Evolutionary conservation across 768 basidiomycete species (phyloP).

Genomic region (Suillus discolor): DNA sequence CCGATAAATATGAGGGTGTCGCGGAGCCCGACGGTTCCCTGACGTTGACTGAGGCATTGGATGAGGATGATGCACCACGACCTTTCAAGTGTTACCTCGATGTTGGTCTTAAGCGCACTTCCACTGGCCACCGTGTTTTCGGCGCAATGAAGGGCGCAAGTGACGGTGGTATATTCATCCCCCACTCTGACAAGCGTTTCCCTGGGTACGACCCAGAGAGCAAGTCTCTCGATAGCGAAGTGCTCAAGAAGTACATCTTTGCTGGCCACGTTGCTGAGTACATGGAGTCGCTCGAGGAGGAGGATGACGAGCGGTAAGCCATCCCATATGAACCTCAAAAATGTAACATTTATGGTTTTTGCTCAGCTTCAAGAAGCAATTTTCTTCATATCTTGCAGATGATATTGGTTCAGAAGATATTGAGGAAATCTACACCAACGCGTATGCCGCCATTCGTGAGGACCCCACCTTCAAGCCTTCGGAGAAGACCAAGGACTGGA

Average conservation of each 20-base stretch:
- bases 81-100: slow-evolving; percentile 99
- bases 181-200: slow-evolving; percentile 97
- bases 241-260: slow-evolving; percentile 95
- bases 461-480: slow-evolving; percentile 89
- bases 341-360: slow-evolving; percentile 12
- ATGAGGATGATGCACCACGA: slow-evolving; percentile 90
- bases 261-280: slow-evolving; percentile 99
- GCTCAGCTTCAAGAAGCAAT: slow-evolving; percentile 94
- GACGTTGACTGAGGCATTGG: slow-evolving; percentile 79
- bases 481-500: slow-evolving; percentile 92
- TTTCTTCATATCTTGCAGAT: slow-evolving; percentile 92
- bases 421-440: slow-evolving; percentile 92
- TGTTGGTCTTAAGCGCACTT: slow-evolving; percentile 96
- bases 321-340: slow-evolving; percentile 1
- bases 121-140: slow-evolving; percentile 96
- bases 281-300: slow-evolving; percentile 99
- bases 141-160: slow-evolving; percentile 98
- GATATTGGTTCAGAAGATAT: slow-evolving; percentile 96
- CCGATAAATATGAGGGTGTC: slow-evolving; percentile 97
- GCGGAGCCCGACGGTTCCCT: slow-evolving; percentile 89
- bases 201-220: slow-evolving; percentile 93
- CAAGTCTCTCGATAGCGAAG: slow-evolving; percentile 93
- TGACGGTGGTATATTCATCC: slow-evolving; percentile 97
- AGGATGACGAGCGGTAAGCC: slow-evolving; percentile 91
- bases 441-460: slow-evolving; percentile 94